Evolutionary conservation across 1,284 basidiomycete genomes (phyloP).

Genomic region (Inonotus obliquus): DNA sequence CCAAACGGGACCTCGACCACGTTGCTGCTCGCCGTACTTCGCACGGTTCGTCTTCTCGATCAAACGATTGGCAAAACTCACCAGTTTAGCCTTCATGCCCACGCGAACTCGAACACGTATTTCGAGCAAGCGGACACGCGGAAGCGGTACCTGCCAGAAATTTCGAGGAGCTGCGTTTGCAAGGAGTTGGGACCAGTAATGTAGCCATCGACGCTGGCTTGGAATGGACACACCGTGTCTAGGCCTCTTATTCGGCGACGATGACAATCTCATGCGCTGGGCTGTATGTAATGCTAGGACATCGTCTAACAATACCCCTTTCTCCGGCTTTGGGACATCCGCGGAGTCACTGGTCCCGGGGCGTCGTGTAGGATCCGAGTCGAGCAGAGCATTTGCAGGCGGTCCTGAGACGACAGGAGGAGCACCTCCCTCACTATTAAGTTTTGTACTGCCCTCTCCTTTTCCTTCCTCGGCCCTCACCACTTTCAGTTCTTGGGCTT

Average conservation of each 20-base stretch:
- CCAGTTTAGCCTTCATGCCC: slow-evolving; percentile 44
- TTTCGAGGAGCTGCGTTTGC: slow-evolving; percentile 46
- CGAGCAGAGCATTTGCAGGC: background rate
- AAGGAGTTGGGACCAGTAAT: slow-evolving; percentile 69
- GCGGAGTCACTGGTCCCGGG: background rate
- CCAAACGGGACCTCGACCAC: slow-evolving; percentile 52
- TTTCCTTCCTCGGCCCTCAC: slow-evolving; percentile 4
- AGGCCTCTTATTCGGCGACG: slow-evolving; percentile 36
- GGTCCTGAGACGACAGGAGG: background rate
- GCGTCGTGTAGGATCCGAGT: background rate
- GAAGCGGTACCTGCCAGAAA: slow-evolving; percentile 37
- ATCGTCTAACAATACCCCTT: slow-evolving; percentile 44
- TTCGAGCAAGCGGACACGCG: slow-evolving; percentile 44
- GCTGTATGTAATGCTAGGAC: slow-evolving; percentile 67
- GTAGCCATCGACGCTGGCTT: slow-evolving; percentile 66
- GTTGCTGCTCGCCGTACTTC: slow-evolving; percentile 25
- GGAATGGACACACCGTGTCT: slow-evolving; percentile 73
- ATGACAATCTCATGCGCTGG: slow-evolving; percentile 57
- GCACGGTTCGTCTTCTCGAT: slow-evolving; percentile 40
- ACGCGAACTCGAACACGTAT: slow-evolving; percentile 54
- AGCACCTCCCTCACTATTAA: background rate
- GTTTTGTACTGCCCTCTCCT: background rate
- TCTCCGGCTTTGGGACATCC: background rate
- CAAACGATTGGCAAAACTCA: slow-evolving; percentile 51
- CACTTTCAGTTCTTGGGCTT: slow-evolving; percentile 40